Evolutionary conservation across 805 yeast genomes (phyloP), one percentile per base, ranked within the genome.

Genomic region (Barnettozyma populi): DNA sequence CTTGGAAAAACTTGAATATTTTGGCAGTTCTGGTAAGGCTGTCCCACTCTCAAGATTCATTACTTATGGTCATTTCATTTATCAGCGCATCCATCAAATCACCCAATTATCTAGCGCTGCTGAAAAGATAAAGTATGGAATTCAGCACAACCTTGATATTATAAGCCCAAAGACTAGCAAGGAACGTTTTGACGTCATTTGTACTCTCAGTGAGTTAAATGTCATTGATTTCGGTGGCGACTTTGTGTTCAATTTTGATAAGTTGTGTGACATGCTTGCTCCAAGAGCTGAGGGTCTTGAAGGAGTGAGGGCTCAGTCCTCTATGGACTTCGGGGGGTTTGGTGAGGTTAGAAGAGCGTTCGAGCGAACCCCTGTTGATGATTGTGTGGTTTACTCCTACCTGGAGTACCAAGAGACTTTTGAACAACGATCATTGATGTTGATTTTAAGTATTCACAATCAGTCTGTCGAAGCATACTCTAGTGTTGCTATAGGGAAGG

Each of bases 321-420:
- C 46, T 16, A 44, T 37, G 23, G 63, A 48, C 4, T 59, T 61
- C 44, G 53, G 47, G 11, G 63, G 50, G 13, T 59, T 61, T 51
- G 61, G 56, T 19, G 39, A 32, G 2, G 52, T 61, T 5, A 45
- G 62, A 47, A 57, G 49, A 21, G 56, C 48, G n/a, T 43, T 43
- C 2, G 49, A 50, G 5, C 13, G 27, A n/a, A 5, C 20, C 2
- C 24, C 11, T 13, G 29, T 9, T 5, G 24, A 46, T 7, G 7
- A 27, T 0, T 39, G 34, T 9, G 14, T 43, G 6, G 14, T 45
- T 2, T 44, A 45, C 11, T 18, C 48, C 11, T 55, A 57, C 9
- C n/a, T 59, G 11, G 6, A 16, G 3, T 37, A 35, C 19, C n/a
- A 44, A 4, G 41, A 47, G 3, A 43, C 55, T 4, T 16, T 34